A percentile compares a stretch with the other conserved stretches of the same genome.
These are phyloP conservation scores for Ceratopteris richardii DNA, from an alignment of 75 land plant species.

Conservation along the genomic window DNA sequence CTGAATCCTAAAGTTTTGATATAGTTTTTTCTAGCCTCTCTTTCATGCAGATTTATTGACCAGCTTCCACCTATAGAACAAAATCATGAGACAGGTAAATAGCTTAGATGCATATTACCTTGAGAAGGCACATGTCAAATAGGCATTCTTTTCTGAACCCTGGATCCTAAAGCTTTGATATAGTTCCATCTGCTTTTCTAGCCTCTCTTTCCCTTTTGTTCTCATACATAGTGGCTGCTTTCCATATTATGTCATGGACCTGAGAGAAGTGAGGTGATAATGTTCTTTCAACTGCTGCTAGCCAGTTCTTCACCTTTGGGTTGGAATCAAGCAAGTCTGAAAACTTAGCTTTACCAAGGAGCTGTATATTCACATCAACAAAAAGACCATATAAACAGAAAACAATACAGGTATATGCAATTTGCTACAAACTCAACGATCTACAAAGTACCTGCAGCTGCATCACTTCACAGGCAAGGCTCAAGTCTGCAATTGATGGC, in stretches of 20 bases:
- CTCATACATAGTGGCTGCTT: slow-evolving; percentile 34
- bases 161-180: not conserved
- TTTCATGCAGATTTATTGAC: too few relatives aligned
- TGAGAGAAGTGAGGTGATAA: slow-evolving; percentile 64
- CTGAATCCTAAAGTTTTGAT: too few relatives aligned
- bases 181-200: not conserved
- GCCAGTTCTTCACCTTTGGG: slow-evolving; percentile 50
- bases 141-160: too few relatives aligned
- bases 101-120: too few relatives aligned
- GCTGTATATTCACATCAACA: slow-evolving; percentile 15
- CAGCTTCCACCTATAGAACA: too few relatives aligned
- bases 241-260: slow-evolving; percentile 40
- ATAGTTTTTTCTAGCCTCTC: too few relatives aligned
- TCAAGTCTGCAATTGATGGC: slow-evolving; percentile 89
- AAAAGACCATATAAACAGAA: not conserved
- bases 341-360: slow-evolving; percentile 40
- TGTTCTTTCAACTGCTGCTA: slow-evolving; percentile 49
- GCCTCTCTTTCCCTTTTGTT: slow-evolving; percentile 8
- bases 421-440: not conserved
- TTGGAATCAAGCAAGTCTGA: slow-evolving; percentile 42
- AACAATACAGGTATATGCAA: not conserved
- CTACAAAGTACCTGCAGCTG: slow-evolving; percentile 60
- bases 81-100: too few relatives aligned
- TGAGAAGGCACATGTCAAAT: too few relatives aligned
- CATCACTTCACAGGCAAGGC: slow-evolving; percentile 81